Evolutionary conservation across 306 rosid species (phyloP).

Genomic region (Cicer arietinum): DNA sequence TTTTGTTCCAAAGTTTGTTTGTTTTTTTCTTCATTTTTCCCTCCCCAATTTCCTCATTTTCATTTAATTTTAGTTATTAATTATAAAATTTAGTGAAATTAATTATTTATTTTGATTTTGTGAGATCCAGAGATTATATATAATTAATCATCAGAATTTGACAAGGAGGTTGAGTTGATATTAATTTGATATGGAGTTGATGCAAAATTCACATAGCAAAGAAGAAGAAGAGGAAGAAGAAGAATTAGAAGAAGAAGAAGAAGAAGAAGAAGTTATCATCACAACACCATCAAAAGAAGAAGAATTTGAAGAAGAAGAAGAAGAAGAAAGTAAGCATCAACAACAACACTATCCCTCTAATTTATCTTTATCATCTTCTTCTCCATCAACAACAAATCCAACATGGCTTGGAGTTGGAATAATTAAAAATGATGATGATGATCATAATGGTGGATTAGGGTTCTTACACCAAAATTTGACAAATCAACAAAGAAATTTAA

Average conservation of each 20-base stretch:
- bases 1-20: background rate
- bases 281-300: constrained; percentile 13
- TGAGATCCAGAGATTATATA: constrained; percentile 47
- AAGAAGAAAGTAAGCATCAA: constrained; percentile 43
- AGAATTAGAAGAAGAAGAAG: constrained; percentile 48
- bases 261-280: constrained; percentile 47
- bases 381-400: constrained; percentile 43
- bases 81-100: constrained; percentile 33
- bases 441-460: constrained; percentile 52
- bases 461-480: constrained; percentile 45
- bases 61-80: background rate
- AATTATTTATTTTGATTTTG: constrained; percentile 23
- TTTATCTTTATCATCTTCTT: constrained; percentile 43
- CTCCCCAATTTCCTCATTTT: background rate
- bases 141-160: constrained; percentile 37
- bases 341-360: constrained; percentile 27
- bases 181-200: constrained; percentile 52
- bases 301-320: constrained; percentile 19
- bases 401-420: constrained; percentile 35
- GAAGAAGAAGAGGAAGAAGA: constrained; percentile 58
- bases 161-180: constrained; percentile 34
- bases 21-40: background rate
- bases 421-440: constrained; percentile 38
- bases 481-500: constrained; percentile 33
- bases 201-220: constrained; percentile 54